Base-by-base conservation (phyloP, 2,329 filamentous ascomycete species). In the Paracoccidioides lutzii region DNA sequence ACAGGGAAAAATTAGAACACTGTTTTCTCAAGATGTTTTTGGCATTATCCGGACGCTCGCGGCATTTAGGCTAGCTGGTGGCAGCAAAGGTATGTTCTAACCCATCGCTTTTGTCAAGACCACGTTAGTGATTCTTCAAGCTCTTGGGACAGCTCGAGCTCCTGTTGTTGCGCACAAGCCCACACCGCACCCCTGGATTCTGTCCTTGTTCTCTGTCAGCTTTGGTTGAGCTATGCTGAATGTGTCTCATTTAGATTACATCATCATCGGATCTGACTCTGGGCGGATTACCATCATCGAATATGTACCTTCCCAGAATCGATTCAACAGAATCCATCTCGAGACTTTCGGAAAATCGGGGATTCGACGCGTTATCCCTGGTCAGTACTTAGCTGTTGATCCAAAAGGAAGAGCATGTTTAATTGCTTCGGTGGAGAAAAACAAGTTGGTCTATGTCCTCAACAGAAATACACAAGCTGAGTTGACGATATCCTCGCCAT, bases 261-360 rank as follows among this genome's bases (percentile, higher is more conserved):
- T 99, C 64, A 93, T 97, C 65, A 82, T 98, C 62, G 87, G 89
- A 54, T 95, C 90, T 51, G 93, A 99, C 74, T 97, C 93, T 33
- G 93, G 93, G 61, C 87, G 93, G 51, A 91, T 98, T 65, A 85
- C 91, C 30, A 90, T 97, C 64, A 79, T 97, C 69, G 91, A 96
- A 73, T 99, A 96, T 71, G 75, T 91, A 40, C 85, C 88, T 12
- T 81, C 87, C 15, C 84, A 90, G 70, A 95, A 95, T 69, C 83
- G 83, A 51, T 96, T 98, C 72, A 84, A 84, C 64, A 84, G 89
- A 49, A 81, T 97, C 61, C 93, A 97, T 66, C 81, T 96, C 56
- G 94, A 99, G 75, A 99, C 94, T 0, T 99, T 95, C 70, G 93
- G 93, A 63, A 98, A 98, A 73, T 97, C 93, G 6, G 94, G 93